Evolutionary conservation across 2,329 filamentous ascomycete species (phyloP).

Genomic region (Chaetoscypha palmicola): DNA sequence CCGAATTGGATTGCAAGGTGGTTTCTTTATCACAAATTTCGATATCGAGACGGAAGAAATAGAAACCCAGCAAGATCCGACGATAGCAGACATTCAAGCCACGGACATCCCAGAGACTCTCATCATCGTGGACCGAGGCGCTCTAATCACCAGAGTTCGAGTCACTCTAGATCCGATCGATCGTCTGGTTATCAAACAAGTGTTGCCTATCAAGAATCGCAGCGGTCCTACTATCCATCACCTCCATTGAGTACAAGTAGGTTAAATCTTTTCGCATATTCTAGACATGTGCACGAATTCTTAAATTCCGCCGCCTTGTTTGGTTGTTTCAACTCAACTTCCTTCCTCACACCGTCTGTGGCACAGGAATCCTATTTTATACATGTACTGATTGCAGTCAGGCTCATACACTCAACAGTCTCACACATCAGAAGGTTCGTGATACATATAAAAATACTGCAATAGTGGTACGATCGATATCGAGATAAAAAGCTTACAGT

Average conservation of each 20-base stretch:
- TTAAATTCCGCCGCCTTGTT: not conserved
- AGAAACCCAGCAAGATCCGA: conserved; percentile 14
- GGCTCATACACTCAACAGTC: conserved; percentile 1
- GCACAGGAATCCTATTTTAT: too few relatives aligned
- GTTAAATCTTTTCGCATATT: not conserved
- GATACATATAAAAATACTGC: not conserved
- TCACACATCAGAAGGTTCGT: conserved; percentile 1
- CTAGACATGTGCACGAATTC: not conserved
- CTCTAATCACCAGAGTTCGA: not conserved
- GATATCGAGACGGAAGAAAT: conserved; percentile 30
- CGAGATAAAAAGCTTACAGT: not conserved
- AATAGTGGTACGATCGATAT: too few relatives aligned
- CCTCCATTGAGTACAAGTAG: conserved; percentile 1
- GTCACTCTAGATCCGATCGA: not conserved
- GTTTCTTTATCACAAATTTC: conserved; percentile 32
- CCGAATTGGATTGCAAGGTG: conserved; percentile 31
- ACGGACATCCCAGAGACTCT: not conserved
- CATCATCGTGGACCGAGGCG: not conserved
- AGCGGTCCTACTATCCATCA: not conserved
- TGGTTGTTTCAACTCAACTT: not conserved
- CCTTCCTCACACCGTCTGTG: too few relatives aligned
- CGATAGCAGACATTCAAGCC: conserved; percentile 1
- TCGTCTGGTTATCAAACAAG: not conserved
- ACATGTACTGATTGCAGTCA: not conserved
- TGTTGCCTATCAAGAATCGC: not conserved